phyloP scores from a whole-genome alignment of 1,284 basidiomycete species.

The Athelia sp. region DNA sequence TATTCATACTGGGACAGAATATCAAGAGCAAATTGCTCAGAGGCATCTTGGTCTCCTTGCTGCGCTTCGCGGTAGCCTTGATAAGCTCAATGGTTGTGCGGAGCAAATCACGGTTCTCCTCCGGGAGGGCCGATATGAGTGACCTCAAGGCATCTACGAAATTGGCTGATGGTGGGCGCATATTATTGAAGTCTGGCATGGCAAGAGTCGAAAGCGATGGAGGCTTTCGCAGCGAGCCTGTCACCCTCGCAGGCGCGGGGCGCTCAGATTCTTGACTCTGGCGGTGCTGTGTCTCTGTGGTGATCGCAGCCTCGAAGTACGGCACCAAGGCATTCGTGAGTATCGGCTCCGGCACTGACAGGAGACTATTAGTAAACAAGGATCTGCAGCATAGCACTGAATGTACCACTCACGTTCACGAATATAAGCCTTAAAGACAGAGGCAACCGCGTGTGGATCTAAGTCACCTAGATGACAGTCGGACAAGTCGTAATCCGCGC shows the following conservation, averaged over 20 bases:
- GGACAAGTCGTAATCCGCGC: constrained; percentile 79
- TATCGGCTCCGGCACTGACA: constrained; percentile 76
- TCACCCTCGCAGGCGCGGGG: constrained; percentile 12
- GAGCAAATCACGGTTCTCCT: constrained; percentile 69
- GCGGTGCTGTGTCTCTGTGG: constrained; percentile 43
- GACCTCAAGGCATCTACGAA: constrained; percentile 48
- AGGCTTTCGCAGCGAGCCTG: constrained; percentile 55
- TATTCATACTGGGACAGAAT: constrained; percentile 76
- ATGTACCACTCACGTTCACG: constrained; percentile 61
- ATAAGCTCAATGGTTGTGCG: constrained; percentile 72
- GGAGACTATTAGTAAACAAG: constrained; percentile 6
- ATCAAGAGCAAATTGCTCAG: constrained; percentile 75
- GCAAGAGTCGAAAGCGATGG: constrained; percentile 74
- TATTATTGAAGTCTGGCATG: constrained; percentile 56
- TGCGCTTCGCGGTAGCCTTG: constrained; percentile 55
- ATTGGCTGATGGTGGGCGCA: constrained; percentile 52
- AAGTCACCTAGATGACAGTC: constrained; percentile 76
- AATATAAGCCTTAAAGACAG: constrained; percentile 76
- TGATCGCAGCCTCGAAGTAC: constrained; percentile 73
- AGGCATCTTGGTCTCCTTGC: constrained; percentile 78
- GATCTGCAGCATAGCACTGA: constrained; percentile 4
- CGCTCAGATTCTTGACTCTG: constrained; percentile 22
- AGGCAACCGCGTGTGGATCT: constrained; percentile 89
- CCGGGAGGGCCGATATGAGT: constrained; percentile 61
- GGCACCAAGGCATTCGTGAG: constrained; percentile 65